Conservation (phyloP, 2,329 filamentous ascomycete genomes). For the Aspergillus unguis region DNA sequence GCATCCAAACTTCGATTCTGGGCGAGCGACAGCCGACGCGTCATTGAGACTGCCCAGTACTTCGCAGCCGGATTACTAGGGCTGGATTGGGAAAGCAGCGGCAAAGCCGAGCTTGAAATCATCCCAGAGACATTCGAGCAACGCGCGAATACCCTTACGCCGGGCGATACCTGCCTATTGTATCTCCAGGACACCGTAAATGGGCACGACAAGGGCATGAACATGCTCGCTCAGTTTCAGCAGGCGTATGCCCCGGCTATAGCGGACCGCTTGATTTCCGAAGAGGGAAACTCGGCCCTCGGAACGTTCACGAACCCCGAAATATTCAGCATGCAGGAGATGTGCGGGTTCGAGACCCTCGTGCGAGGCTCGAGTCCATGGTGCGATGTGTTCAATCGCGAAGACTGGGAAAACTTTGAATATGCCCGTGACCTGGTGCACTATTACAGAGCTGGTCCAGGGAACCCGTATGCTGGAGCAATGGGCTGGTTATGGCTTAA, state of each 20-base stretch:
- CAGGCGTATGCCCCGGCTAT: conserved; percentile 49
- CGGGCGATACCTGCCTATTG: conserved; percentile 46
- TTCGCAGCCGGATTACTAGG: conserved; percentile 57
- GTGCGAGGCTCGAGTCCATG: conserved; percentile 53
- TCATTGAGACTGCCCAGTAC: conserved; percentile 55
- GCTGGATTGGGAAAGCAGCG: conserved; percentile 41
- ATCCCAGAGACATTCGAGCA: conserved; percentile 52
- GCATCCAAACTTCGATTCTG: conserved; percentile 45
- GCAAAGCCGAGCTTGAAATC: conserved; percentile 46
- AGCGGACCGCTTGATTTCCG: conserved; percentile 38
- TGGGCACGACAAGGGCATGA: conserved; percentile 52
- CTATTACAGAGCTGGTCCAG: conserved; percentile 58
- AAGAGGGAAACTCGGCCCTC: conserved; percentile 24
- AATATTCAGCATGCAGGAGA: conserved; percentile 59
- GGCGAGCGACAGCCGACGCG: conserved; percentile 54
- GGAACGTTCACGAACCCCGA: conserved; percentile 49
- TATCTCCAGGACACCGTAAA: conserved; percentile 37
- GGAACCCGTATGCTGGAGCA: conserved; percentile 51
- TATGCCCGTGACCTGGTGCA: conserved; percentile 58
- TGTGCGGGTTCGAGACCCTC: conserved; percentile 59
- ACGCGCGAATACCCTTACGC: conserved; percentile 55
- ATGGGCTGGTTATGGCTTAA: conserved; percentile 61
- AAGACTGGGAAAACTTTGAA: conserved; percentile 56
- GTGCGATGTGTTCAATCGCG: conserved; percentile 54
- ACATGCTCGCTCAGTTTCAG: conserved; percentile 48